These are phyloP conservation scores for Lactarius sp. DNA, from an alignment of 768 basidiomycete genomes.

Conservation along the genomic window DNA sequence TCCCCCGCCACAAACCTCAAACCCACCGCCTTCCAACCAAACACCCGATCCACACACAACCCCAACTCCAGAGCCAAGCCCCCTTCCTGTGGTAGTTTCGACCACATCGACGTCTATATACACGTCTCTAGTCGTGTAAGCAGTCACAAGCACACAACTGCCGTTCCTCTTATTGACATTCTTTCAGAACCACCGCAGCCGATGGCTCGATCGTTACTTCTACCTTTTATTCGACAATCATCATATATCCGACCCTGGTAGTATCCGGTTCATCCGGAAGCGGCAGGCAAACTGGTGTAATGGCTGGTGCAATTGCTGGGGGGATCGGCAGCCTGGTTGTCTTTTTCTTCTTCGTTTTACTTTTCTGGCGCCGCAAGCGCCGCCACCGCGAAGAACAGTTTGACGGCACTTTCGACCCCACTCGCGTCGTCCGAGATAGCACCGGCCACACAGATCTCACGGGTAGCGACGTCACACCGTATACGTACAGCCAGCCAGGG, in stretches of 20 bases:
- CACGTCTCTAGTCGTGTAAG: conserved; percentile 6
- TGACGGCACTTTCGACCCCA: too few relatives aligned
- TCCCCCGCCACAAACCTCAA: not conserved
- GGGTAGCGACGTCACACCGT: too few relatives aligned
- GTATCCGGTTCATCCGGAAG: not conserved
- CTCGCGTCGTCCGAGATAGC: conserved; percentile 27
- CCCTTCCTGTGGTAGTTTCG: not conserved
- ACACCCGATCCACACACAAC: not conserved
- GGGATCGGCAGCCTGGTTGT: conserved; percentile 27
- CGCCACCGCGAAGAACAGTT: too few relatives aligned
- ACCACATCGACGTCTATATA: conserved; percentile 6
- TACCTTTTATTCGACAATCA: conserved; percentile 22
- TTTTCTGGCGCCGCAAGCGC: conserved; percentile 5
- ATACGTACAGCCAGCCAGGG: too few relatives aligned
- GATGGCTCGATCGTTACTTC: conserved; percentile 14
- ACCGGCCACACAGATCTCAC: too few relatives aligned
- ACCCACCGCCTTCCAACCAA: not conserved
- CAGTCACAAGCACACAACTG: not conserved
- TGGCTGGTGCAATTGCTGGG: conserved; percentile 33
- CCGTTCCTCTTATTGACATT: not conserved
- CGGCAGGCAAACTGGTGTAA: conserved; percentile 27
- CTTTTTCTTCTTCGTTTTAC: conserved; percentile 28
- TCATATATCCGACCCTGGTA: conserved; percentile 26
- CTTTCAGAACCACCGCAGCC: conserved; percentile 11
- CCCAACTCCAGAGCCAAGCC: not conserved